phyloP scores from a whole-genome alignment of 2,329 filamentous ascomycete genomes.

The Penicillium carneum region DNA sequence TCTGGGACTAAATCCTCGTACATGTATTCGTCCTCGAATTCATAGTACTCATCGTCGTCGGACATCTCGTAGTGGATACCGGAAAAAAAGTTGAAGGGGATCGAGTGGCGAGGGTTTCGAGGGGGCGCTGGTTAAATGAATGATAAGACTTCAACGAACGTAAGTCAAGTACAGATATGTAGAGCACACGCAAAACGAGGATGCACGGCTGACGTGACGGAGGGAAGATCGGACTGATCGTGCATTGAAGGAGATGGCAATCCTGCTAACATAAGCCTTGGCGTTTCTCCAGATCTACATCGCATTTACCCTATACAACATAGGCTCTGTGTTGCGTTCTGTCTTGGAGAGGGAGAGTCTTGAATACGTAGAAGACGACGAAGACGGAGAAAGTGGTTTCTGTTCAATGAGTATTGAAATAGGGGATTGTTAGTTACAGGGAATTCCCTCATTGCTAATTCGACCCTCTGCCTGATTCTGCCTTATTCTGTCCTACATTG shows the following conservation, averaged over 20 bases:
- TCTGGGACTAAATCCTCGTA: constrained; percentile 47
- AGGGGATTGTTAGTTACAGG: too few relatives aligned
- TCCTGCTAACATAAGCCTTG: constrained; percentile 38
- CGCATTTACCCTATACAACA: too few relatives aligned
- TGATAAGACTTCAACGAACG: constrained; percentile 4
- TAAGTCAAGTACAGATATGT: neutral
- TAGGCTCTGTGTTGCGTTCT: neutral
- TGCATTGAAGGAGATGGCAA: constrained; percentile 20
- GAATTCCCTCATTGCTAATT: too few relatives aligned
- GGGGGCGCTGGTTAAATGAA: neutral
- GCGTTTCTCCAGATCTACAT: constrained; percentile 25
- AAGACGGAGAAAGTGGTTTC: neutral
- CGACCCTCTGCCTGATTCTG: too few relatives aligned
- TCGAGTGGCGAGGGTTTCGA: neutral
- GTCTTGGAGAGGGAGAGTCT: neutral
- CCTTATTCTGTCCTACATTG: too few relatives aligned
- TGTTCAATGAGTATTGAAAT: neutral
- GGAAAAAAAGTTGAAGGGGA: constrained; percentile 3
- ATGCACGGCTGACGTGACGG: constrained; percentile 21
- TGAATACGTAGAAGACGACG: neutral
- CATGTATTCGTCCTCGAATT: constrained; percentile 46
- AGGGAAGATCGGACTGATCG: constrained; percentile 29
- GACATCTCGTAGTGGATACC: constrained; percentile 40
- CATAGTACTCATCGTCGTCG: constrained; percentile 50
- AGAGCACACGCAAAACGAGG: constrained; percentile 16